Evolutionary conservation across 2,329 filamentous ascomycete genomes (phyloP).

Genomic region (Xylariaceae sp.): DNA sequence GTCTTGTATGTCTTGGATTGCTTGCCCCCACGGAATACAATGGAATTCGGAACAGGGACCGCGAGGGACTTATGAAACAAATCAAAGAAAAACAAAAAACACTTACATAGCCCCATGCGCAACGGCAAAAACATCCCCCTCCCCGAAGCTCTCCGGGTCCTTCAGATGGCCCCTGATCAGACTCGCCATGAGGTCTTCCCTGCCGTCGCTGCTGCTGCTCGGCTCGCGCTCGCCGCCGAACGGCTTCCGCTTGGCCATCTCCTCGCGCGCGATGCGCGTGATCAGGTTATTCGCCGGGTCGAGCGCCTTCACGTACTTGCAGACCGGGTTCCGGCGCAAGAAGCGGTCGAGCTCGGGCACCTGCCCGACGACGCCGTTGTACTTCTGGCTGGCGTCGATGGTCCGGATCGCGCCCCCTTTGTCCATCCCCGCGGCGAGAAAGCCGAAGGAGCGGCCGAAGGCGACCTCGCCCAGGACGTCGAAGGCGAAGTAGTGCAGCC

Average conservation of each 20-base stretch:
- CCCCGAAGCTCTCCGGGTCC: slow-evolving; percentile 41
- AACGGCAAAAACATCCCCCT: slow-evolving; percentile 52
- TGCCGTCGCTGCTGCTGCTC: slow-evolving; percentile 36
- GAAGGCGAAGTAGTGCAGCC: slow-evolving; percentile 41
- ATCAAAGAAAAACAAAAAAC: not conserved
- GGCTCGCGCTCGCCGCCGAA: slow-evolving; percentile 42
- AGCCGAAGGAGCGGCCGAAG: slow-evolving; percentile 48
- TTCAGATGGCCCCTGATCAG: slow-evolving; percentile 49
- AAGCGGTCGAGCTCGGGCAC: slow-evolving; percentile 44
- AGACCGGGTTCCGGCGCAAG: slow-evolving; percentile 45
- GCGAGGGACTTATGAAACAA: too few relatives aligned
- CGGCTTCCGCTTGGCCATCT: slow-evolving; percentile 41
- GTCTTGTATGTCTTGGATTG: too few relatives aligned
- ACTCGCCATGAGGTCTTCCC: slow-evolving; percentile 46
- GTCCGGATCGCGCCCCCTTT: slow-evolving; percentile 47
- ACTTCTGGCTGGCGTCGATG: slow-evolving; percentile 47
- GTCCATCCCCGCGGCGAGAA: slow-evolving; percentile 44
- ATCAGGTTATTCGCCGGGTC: slow-evolving; percentile 42
- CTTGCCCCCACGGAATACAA: too few relatives aligned
- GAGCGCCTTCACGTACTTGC: slow-evolving; percentile 35
- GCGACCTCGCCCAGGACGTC: slow-evolving; percentile 48
- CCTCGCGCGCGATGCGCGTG: slow-evolving; percentile 47
- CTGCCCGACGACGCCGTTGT: slow-evolving; percentile 48
- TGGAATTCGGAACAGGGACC: too few relatives aligned
- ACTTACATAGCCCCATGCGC: slow-evolving; percentile 51